Conservation (phyloP, 495 filamentous ascomycete species). For the Cetradonia linearis region DNA sequence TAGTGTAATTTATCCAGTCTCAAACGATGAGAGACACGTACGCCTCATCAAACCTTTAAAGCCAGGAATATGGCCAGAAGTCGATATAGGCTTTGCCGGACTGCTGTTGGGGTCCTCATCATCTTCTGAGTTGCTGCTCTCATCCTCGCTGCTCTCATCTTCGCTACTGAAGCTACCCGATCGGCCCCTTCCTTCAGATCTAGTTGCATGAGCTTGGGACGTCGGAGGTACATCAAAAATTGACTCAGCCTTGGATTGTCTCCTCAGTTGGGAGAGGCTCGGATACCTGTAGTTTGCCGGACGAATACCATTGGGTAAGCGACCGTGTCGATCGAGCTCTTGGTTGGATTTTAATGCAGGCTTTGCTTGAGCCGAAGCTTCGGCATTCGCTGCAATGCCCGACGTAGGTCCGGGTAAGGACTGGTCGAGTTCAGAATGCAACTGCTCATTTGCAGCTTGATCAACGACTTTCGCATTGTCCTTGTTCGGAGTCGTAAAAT, state of each 20-base stretch:
- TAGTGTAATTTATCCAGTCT: background rate
- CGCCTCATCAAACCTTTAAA: constrained; percentile 3
- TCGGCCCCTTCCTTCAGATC: background rate
- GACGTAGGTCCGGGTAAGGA: background rate
- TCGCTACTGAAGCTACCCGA: constrained; percentile 2
- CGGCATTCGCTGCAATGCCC: background rate
- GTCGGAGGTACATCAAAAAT: background rate
- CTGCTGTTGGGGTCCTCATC: background rate
- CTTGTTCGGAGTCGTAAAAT: background rate
- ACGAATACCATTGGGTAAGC: constrained; percentile 14
- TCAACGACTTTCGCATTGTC: background rate
- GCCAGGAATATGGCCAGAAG: background rate
- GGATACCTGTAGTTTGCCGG: constrained; percentile 15
- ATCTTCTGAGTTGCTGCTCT: constrained; percentile 3
- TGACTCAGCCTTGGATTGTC: background rate
- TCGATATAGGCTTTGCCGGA: background rate
- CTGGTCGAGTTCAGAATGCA: constrained; percentile 4
- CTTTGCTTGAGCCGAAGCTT: background rate
- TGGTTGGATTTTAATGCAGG: background rate
- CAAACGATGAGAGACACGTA: background rate
- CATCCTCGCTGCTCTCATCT: constrained; percentile 6
- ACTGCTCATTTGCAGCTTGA: constrained; percentile 6
- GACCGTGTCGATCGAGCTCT: constrained; percentile 9
- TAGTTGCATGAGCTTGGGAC: background rate
- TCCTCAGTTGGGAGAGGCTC: constrained; percentile 15